Conservation (phyloP, 495 filamentous ascomycete genomes). For the Monascus purpureus region DNA sequence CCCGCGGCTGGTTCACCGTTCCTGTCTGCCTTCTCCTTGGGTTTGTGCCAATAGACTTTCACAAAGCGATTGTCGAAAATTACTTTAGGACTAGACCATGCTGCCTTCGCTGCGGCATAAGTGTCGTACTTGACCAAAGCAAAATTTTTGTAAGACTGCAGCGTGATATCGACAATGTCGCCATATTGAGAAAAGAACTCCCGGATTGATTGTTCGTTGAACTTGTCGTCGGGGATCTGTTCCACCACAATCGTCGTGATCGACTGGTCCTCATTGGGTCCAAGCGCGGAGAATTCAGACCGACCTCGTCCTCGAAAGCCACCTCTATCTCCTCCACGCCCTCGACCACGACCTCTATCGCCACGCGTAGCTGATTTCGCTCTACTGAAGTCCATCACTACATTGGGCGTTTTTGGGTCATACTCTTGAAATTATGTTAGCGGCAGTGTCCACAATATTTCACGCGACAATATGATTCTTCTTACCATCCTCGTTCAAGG, state of each 20-base stretch:
- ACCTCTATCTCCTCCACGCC: constrained; percentile 33
- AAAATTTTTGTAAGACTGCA: constrained; percentile 64
- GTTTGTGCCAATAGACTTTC: constrained; percentile 91
- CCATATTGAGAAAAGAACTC: constrained; percentile 82
- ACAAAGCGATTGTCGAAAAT: constrained; percentile 97
- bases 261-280: constrained; percentile 58
- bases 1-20: constrained; percentile 13
- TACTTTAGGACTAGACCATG: constrained; percentile 82
- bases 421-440: constrained; percentile 47
- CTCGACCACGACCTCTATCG: constrained; percentile 30
- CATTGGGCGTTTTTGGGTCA: constrained; percentile 57
- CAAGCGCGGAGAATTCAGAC: constrained; percentile 58
- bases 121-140: constrained; percentile 70
- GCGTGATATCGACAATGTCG: constrained; percentile 51
- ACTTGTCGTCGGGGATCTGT: constrained; percentile 80
- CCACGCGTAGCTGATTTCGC: constrained; percentile 15
- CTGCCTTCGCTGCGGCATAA: constrained; percentile 60
- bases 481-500: constrained; percentile 37
- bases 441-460: too few species aligned
- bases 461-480: not conserved
- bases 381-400: constrained; percentile 24
- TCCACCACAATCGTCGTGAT: constrained; percentile 81
- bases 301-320: constrained; percentile 39
- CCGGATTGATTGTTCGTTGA: constrained; percentile 57
- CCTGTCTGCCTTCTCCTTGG: constrained; percentile 31